These are phyloP conservation scores for Talaromyces sp. DNA, from an alignment of 2,329 filamentous ascomycete species.

Conservation along the genomic window DNA sequence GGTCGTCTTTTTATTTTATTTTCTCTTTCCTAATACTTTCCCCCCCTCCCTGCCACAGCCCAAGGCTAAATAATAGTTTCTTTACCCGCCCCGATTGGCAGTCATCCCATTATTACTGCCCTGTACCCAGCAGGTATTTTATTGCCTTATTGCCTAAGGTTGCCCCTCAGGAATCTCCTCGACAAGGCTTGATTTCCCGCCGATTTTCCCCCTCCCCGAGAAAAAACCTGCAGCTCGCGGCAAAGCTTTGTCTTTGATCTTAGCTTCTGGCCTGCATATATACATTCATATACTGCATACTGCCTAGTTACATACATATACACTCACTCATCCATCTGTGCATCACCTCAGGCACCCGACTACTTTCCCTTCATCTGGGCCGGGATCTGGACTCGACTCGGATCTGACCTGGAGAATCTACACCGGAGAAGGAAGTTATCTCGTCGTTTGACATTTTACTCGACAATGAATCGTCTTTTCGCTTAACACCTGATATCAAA, in stretches of 20 bases:
- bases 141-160: conserved; percentile 6
- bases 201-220: conserved; percentile 3
- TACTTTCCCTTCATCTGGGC: background rate
- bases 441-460: background rate
- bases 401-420: background rate
- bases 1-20: background rate
- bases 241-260: conserved; percentile 30
- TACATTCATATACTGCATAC: background rate
- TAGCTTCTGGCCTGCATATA: conserved; percentile 13
- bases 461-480: conserved; percentile 6
- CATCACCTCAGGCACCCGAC: background rate
- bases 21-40: background rate
- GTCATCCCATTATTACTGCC: background rate
- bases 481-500: conserved; percentile 3
- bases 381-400: conserved; percentile 1
- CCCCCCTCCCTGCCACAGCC: background rate
- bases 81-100: conserved; percentile 5
- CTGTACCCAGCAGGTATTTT: conserved; percentile 4
- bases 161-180: conserved; percentile 4
- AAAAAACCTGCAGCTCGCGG: conserved; percentile 13
- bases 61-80: conserved; percentile 7
- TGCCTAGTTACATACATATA: conserved; percentile 7
- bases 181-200: conserved; percentile 8
- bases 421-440: background rate
- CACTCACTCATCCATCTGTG: background rate